A percentile compares a stretch with the other conserved stretches of the same genome.
These are phyloP conservation scores for Staphylotrichum longicolle DNA, from an alignment of 495 filamentous ascomycete species.

Conservation along the genomic window DNA sequence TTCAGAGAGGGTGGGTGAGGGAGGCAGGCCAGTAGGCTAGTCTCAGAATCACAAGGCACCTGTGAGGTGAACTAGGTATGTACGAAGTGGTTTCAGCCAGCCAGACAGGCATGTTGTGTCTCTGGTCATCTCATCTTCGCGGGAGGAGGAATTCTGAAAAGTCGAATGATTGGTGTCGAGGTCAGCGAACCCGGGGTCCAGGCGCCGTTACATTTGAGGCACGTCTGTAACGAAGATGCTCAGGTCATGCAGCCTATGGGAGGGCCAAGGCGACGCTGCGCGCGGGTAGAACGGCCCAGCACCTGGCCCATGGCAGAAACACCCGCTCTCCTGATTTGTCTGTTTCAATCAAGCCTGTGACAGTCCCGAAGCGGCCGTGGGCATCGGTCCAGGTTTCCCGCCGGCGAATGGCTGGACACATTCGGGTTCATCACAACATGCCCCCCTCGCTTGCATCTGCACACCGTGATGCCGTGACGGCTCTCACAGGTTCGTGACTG, in stretches of 20 bases:
- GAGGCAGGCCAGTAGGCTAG: no score
- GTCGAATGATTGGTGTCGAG: constrained; percentile 10
- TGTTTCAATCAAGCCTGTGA: constrained; percentile 26
- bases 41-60: no score
- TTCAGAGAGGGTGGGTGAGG: no score
- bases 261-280: constrained; percentile 35
- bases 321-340: constrained; percentile 35
- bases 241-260: constrained; percentile 30
- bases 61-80: no score
- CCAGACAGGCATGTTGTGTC: not conserved
- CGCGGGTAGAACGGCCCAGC: constrained; percentile 25
- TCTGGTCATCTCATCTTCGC: no score
- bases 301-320: constrained; percentile 31
- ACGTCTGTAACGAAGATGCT: constrained; percentile 43
- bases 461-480: no score
- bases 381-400: constrained; percentile 16
- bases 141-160: not conserved
- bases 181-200: constrained; percentile 24
- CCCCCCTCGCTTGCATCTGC: no score
- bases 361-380: constrained; percentile 16
- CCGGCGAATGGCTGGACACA: constrained; percentile 12
- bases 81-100: no score
- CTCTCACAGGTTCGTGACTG: not conserved
- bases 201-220: constrained; percentile 44
- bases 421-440: constrained; percentile 8